Evolutionary conservation across 2,329 filamentous ascomycete genomes (phyloP).

Genomic region (Sphaerostilbella broomeana): DNA sequence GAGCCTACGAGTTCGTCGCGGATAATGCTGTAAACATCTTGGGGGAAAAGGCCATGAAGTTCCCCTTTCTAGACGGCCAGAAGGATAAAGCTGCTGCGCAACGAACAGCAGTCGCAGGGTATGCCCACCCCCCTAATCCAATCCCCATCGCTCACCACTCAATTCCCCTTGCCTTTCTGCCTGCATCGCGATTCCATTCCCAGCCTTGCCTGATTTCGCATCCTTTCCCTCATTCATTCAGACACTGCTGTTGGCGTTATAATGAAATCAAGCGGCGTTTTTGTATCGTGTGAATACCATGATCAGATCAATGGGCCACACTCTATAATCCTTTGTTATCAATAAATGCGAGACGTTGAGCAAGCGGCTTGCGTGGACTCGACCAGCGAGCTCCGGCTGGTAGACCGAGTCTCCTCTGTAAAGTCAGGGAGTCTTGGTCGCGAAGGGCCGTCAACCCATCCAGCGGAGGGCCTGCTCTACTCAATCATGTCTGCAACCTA

Average conservation of each 20-base stretch:
- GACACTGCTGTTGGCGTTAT: slow-evolving; percentile 6
- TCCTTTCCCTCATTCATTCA: neutral
- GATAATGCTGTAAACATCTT: slow-evolving; percentile 31
- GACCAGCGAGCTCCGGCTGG: slow-evolving; percentile 7
- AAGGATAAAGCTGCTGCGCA: slow-evolving; percentile 20
- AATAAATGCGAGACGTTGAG: slow-evolving; percentile 14
- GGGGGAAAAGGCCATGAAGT: slow-evolving; percentile 19
- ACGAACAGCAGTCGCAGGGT: slow-evolving; percentile 25
- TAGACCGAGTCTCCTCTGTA: slow-evolving; percentile 13
- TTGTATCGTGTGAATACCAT: slow-evolving; percentile 14
- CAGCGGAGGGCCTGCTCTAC: slow-evolving; percentile 4
- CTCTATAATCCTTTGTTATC: slow-evolving; percentile 10
- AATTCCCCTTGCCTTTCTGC: slow-evolving; percentile 18
- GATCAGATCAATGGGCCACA: slow-evolving; percentile 9
- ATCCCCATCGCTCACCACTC: slow-evolving; percentile 17
- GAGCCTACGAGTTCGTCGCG: slow-evolving; percentile 16
- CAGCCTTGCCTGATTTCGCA: neutral
- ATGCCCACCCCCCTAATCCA: slow-evolving; percentile 21
- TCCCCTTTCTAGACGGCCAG: slow-evolving; percentile 16
- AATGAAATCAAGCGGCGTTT: slow-evolving; percentile 9
- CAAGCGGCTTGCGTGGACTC: slow-evolving; percentile 12
- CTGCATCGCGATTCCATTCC: neutral
- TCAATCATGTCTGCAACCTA: slow-evolving; percentile 10
- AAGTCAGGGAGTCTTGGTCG: slow-evolving; percentile 12
- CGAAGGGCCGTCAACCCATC: slow-evolving; percentile 5